Evolutionary conservation across 2,329 filamentous ascomycete genomes (phyloP), one percentile per base, ranked within the genome.

Genomic region (Dothistroma pini): DNA sequence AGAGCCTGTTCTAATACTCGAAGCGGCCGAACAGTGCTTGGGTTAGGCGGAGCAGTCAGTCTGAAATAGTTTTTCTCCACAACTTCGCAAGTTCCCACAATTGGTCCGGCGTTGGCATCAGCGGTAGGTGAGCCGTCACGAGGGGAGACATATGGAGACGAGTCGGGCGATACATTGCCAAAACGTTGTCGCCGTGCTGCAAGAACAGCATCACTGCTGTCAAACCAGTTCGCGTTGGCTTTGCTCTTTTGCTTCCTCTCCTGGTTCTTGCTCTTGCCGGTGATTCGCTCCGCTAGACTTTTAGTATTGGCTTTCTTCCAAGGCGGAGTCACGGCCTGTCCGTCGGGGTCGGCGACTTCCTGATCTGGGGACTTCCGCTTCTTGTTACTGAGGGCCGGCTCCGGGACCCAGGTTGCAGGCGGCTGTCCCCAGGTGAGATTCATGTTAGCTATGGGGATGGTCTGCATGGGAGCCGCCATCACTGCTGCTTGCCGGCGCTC

Each of bases 1-100:
- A 99, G 78, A 6, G 93, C 93, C 77, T 95, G 87, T 68, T 89
- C 86, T 65, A 99, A 79, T 22, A 99, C 81, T 54, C 79, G 78
- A 72, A 96, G 83, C 22, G 95, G 95, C 51, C 95, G 92, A 55
- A 99, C 95, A 69, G 89, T 88, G 71, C 93, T 89, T 58, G 93
- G 87, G 67, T 96, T 90, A 35, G 95, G 95, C 54, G 93, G 88
- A 34, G 93, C 87, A 19, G 93, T 99, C 74, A 99, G 83, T 64
- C 95, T 92, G 73, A 97, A 89, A 74, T 97, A 99, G 73, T 86
- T 88, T 82, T 99, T 99, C 78, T 97, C 93, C 69, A 97, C 81
- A 25, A 82, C 83, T 76, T 92, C 85, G 75, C 89, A 93, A 51
- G 89, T 91, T 68, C 95, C 95, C 62, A 97, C 84, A 35, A 97